A percentile compares a stretch with the other conserved stretches of the same genome.
These are phyloP conservation scores for Metarhizium brunneum DNA, from an alignment of 2,329 filamentous ascomycete species.

Conservation along the genomic window DNA sequence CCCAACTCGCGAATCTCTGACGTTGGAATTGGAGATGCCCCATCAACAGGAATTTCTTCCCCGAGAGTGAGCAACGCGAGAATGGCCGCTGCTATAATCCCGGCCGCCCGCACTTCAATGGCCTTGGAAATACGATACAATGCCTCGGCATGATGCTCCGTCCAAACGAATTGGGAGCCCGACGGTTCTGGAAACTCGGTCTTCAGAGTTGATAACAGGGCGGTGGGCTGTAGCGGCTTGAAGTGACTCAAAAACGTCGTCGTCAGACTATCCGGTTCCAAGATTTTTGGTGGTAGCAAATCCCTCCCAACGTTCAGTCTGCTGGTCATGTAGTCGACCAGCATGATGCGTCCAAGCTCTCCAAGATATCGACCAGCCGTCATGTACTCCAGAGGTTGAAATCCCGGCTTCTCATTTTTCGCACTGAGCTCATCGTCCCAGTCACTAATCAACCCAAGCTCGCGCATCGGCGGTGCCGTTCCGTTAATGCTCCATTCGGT, in stretches of 20 bases:
- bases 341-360: slow-evolving; percentile 62
- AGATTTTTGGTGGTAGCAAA: slow-evolving; percentile 45
- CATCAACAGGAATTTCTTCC: slow-evolving; percentile 47
- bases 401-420: slow-evolving; percentile 61
- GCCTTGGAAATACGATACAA: slow-evolving; percentile 60
- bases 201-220: slow-evolving; percentile 37
- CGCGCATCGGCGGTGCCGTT: slow-evolving; percentile 55
- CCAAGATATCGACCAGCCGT: slow-evolving; percentile 70
- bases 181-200: slow-evolving; percentile 41
- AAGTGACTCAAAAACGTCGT: slow-evolving; percentile 67
- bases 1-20: slow-evolving; percentile 46
- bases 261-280: slow-evolving; percentile 52
- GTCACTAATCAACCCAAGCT: slow-evolving; percentile 52
- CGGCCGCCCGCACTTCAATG: slow-evolving; percentile 64
- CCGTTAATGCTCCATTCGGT: slow-evolving; percentile 80
- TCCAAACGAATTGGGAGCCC: slow-evolving; percentile 51
- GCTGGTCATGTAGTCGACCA: slow-evolving; percentile 53
- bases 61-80: slow-evolving; percentile 61
- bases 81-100: slow-evolving; percentile 63
- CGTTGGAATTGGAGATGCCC: slow-evolving; percentile 6
- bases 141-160: slow-evolving; percentile 43
- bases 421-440: slow-evolving; percentile 64
- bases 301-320: slow-evolving; percentile 28
- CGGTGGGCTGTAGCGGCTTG: slow-evolving; percentile 40
- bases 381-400: slow-evolving; percentile 81